Evolutionary conservation across 2,329 filamentous ascomycete species (phyloP).

Genomic region (Cercospora sp.): DNA sequence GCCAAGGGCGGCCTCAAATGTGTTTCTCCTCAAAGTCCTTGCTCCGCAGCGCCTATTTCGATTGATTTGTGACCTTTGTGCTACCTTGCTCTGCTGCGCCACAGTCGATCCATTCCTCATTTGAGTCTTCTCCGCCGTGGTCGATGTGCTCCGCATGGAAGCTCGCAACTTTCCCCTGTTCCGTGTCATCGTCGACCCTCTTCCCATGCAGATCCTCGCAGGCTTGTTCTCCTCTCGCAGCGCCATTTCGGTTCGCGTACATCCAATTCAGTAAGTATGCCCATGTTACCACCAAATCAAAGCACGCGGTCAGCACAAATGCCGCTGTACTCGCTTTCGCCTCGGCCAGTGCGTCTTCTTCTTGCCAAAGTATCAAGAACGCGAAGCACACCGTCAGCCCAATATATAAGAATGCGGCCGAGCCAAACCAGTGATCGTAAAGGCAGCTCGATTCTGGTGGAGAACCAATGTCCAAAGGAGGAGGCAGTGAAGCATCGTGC

Average conservation of each 20-base stretch:
- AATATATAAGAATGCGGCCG: neutral
- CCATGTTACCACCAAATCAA: neutral
- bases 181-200: too few relatives aligned
- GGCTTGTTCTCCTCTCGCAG: neutral
- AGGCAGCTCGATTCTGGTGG: neutral
- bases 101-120: too few relatives aligned
- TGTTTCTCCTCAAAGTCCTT: too few relatives aligned
- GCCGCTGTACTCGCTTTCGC: neutral
- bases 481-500: neutral
- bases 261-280: neutral
- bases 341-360: neutral
- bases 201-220: neutral
- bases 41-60: too few relatives aligned
- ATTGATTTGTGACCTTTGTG: too few relatives aligned
- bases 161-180: too few relatives aligned
- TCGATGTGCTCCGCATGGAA: too few relatives aligned
- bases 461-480: neutral
- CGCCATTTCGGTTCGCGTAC: neutral
- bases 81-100: too few relatives aligned
- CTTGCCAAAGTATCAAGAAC: neutral
- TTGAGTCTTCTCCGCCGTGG: too few relatives aligned
- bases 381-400: neutral
- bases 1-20: too few relatives aligned
- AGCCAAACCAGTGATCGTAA: neutral
- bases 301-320: neutral